A percentile compares a stretch with the other conserved stretches of the same genome.
Conservation (phyloP, 192 early-diverging fungal genomes). For the Fimicolochytrium jonesii region DNA sequence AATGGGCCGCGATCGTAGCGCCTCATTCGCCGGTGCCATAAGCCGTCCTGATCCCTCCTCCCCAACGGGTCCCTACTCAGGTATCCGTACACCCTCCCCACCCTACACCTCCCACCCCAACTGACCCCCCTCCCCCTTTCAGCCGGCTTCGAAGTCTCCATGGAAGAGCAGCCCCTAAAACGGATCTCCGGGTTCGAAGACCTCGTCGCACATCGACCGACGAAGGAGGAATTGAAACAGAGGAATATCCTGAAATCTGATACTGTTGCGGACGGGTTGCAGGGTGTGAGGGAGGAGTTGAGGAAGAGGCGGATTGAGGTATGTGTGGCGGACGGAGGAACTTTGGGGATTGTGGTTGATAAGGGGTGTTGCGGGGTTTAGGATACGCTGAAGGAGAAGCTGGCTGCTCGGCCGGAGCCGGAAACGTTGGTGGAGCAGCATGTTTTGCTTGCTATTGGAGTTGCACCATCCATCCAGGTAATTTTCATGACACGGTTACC, state of each 20-base stretch:
- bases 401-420: not conserved
- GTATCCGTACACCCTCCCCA: no score
- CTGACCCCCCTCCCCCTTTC: no score
- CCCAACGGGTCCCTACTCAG: no score
- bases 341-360: no score
- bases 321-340: no score
- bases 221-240: not conserved
- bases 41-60: no score
- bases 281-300: slow-evolving; percentile 2
- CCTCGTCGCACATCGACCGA: not conserved
- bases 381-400: slow-evolving; percentile 5
- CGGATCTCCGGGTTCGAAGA: slow-evolving; percentile 3
- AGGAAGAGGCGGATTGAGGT: slow-evolving; percentile 6
- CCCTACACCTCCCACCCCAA: no score
- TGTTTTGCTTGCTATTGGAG: not conserved
- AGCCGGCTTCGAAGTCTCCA: no score
- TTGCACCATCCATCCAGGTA: slow-evolving; percentile 5
- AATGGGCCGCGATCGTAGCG: no score
- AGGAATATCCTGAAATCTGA: slow-evolving; percentile 2
- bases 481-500: no score
- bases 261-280: not conserved
- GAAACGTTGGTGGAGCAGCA: not conserved
- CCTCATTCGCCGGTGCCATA: no score
- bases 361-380: no score
- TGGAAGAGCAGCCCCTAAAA: not conserved